Base-by-base conservation (phyloP, 768 basidiomycete species). In the Mycena maculata region DNA sequence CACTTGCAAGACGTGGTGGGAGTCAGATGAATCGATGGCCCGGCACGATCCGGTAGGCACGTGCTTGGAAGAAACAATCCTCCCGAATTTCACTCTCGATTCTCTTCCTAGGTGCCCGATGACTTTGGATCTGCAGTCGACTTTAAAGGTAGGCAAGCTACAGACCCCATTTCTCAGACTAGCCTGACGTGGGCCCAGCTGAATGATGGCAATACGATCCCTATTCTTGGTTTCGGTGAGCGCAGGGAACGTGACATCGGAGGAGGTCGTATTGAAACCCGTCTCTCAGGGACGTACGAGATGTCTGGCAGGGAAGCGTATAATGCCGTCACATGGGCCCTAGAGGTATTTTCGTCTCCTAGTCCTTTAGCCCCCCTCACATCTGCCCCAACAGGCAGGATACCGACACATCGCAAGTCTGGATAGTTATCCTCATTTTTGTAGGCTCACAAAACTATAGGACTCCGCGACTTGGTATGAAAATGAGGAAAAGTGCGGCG, bases 401-500 rank as follows among this genome's bases (percentile, higher is more conserved):
- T 90, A 91, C 77, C 85, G 87, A 52, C 88, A 88, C 73, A 84
- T 91, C 62, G 89, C 80, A 76, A 80, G 82, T 81, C 18, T 18
- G 60, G 33, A 66, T 57, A 52, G 65, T 65, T 73, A 68, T 53
- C 7, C n/a, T 72, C 68, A 65, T 70, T 67, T 67, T 60, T 39
- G 12, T 39, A 45, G 22, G n/a, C 65, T 72, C 38, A 61, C 31
- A 22, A 28, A 27, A 60, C 38, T 18, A 25, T 65, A 86, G 84
- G 84, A 85, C 75, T 84, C 81, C 18, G 81, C 84, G 41, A 83
- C 80, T 67, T 85, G 83, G 83, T 85, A 85, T 74, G 88, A 90
- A 73, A 92, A 92, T 77, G 92, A 93, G 75, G 78, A 76, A 50
- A 86, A 90, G 68, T 87, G 86, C 61, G 90, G 91, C 6, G 76